These are phyloP conservation scores for Paxillus involutus DNA, from an alignment of 768 basidiomycete genomes.

Conservation along the genomic window DNA sequence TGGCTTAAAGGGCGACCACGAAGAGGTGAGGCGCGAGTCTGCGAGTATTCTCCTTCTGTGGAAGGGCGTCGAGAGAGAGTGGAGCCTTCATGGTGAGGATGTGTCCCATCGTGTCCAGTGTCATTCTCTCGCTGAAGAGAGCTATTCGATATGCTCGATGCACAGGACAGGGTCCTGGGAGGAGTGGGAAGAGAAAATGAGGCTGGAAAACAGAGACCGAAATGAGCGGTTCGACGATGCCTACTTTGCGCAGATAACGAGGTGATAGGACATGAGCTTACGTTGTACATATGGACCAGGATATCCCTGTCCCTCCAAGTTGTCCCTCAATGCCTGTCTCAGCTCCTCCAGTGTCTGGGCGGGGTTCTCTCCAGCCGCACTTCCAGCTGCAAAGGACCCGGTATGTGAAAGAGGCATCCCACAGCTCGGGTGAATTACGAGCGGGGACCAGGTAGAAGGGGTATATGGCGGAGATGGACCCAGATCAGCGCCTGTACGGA, in stretches of 20 bases:
- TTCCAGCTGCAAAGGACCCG: neutral
- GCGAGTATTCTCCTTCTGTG: constrained; percentile 28
- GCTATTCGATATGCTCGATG: constrained; percentile 5
- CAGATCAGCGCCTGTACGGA: constrained; percentile 5
- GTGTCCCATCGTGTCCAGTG: neutral
- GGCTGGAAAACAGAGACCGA: neutral
- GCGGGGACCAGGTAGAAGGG: neutral
- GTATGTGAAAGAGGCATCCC: neutral
- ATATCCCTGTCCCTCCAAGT: constrained; percentile 3
- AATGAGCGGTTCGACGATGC: neutral
- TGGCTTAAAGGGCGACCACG: neutral
- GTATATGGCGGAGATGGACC: constrained; percentile 30
- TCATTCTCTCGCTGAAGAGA: constrained; percentile 4
- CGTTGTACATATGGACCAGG: neutral
- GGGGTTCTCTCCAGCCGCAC: constrained; percentile 4
- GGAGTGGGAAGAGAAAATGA: neutral
- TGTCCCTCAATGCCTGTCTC: constrained; percentile 14
- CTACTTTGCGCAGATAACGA: neutral
- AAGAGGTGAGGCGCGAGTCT: neutral
- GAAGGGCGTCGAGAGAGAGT: constrained; percentile 37
- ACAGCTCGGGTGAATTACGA: neutral
- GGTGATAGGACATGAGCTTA: neutral
- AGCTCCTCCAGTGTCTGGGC: constrained; percentile 21
- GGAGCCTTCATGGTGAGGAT: neutral
- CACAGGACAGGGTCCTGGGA: neutral